A percentile compares a stretch with the other conserved stretches of the same genome.
These are phyloP conservation scores for Saccharomycopsis sp. DNA, from an alignment of 805 yeast genomes.

Conservation along the genomic window DNA sequence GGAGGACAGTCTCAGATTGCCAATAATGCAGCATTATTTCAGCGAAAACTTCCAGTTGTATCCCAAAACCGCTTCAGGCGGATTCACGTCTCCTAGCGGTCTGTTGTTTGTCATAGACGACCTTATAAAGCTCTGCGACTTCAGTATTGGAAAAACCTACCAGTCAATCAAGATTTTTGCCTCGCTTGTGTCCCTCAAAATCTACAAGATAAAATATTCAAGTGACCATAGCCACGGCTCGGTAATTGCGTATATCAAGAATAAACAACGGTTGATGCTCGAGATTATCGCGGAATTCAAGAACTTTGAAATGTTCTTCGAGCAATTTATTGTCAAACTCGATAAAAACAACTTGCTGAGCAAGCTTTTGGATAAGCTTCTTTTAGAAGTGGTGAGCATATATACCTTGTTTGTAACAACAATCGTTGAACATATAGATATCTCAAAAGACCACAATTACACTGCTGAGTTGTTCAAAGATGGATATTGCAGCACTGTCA, in stretches of 20 bases:
- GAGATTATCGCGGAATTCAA: constrained; percentile 13
- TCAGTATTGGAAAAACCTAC: constrained; percentile 11
- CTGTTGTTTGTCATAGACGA: constrained; percentile 4
- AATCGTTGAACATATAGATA: neutral
- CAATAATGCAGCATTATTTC: constrained; percentile 1
- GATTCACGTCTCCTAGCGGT: neutral
- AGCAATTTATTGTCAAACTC: constrained; percentile 7
- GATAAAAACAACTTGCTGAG: constrained; percentile 7
- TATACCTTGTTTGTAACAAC: neutral
- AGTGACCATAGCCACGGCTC: neutral
- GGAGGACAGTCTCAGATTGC: neutral
- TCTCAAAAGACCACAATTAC: neutral
- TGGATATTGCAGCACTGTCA: neutral
- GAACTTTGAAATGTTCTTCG: constrained; percentile 14
- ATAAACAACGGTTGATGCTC: constrained; percentile 2
- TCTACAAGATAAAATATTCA: constrained; percentile 1
- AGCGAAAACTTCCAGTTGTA: neutral
- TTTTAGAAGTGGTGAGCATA: neutral
- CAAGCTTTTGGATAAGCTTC: neutral
- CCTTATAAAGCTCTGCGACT: constrained; percentile 9
- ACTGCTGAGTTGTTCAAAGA: neutral
- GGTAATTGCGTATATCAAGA: neutral
- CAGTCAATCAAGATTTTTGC: constrained; percentile 16
- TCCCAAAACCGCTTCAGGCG: neutral
- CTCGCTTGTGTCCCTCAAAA: constrained; percentile 10